A percentile compares a stretch with the other conserved stretches of the same genome.
Evolutionary conservation across 441 rosid genomes (phyloP).

Genomic region (Capsella rubella): DNA sequence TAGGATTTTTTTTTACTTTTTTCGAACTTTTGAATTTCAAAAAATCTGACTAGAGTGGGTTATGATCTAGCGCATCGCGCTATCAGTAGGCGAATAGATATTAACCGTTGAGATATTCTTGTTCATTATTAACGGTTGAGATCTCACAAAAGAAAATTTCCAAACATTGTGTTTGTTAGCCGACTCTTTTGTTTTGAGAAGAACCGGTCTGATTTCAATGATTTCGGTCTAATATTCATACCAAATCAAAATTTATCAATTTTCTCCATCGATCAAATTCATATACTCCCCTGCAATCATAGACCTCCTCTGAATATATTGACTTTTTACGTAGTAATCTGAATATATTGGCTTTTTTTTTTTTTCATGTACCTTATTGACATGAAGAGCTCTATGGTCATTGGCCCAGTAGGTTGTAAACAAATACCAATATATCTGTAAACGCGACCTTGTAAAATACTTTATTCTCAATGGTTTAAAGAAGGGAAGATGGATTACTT

Average conservation of each 20-base stretch:
- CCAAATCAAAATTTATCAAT: not conserved
- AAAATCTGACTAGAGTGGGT: not conserved
- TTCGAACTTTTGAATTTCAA: conserved; percentile 48
- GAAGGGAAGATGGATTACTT: too few relatives aligned
- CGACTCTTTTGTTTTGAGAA: not conserved
- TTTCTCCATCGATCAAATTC: not conserved
- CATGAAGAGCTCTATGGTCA: conserved; percentile 54
- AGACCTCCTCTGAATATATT: too few relatives aligned
- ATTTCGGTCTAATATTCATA: not conserved
- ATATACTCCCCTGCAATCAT: too few relatives aligned
- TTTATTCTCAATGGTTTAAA: too few relatives aligned
- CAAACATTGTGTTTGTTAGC: not conserved
- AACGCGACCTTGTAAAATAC: not conserved
- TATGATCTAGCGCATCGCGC: not conserved
- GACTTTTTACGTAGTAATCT: not conserved
- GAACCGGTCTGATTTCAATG: not conserved
- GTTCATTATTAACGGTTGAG: conserved; percentile 1
- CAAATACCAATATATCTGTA: conserved; percentile 50
- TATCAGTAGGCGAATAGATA: not conserved
- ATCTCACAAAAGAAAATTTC: not conserved
- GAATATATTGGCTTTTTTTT: not conserved
- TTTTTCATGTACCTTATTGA: conserved; percentile 9
- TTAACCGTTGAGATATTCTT: not conserved
- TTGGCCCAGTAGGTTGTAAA: conserved; percentile 61
- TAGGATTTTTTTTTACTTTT: conserved; percentile 11